Conservation (phyloP, 2,329 filamentous ascomycete species). For the Chrysoporthe cubensis region DNA sequence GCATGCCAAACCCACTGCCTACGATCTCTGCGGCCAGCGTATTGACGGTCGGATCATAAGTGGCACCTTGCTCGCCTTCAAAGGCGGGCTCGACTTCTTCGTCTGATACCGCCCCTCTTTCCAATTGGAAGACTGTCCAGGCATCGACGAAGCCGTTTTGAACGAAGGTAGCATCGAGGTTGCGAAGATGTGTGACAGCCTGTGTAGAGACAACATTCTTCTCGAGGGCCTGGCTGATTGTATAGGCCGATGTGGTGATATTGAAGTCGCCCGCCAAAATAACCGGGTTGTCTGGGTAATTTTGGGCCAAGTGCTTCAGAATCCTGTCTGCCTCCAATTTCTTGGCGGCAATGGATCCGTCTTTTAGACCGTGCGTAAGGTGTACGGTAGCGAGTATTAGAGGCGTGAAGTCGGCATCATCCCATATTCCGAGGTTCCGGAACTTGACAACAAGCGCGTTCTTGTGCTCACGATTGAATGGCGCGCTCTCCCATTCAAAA, state of each 20-base stretch:
- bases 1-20: slow-evolving; percentile 50
- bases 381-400: slow-evolving; percentile 62
- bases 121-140: slow-evolving; percentile 52
- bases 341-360: slow-evolving; percentile 61
- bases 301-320: slow-evolving; percentile 47
- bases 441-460: slow-evolving; percentile 55
- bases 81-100: slow-evolving; percentile 43
- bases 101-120: slow-evolving; percentile 47
- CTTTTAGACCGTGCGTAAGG: slow-evolving; percentile 63
- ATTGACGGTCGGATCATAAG: slow-evolving; percentile 65
- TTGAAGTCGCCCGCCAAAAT: slow-evolving; percentile 69
- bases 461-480: slow-evolving; percentile 61
- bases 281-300: slow-evolving; percentile 51
- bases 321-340: slow-evolving; percentile 58
- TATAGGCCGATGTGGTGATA: slow-evolving; percentile 60
- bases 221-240: slow-evolving; percentile 56
- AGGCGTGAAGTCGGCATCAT: slow-evolving; percentile 38
- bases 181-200: slow-evolving; percentile 47
- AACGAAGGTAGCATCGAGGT: slow-evolving; percentile 51
- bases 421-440: slow-evolving; percentile 35
- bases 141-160: slow-evolving; percentile 55
- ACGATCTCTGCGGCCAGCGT: slow-evolving; percentile 56
- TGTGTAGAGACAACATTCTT: slow-evolving; percentile 57
- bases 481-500: slow-evolving; percentile 60
- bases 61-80: slow-evolving; percentile 67